Evolutionary conservation across 768 basidiomycete genomes (phyloP).

Genomic region (Phaffia tasmanica): DNA sequence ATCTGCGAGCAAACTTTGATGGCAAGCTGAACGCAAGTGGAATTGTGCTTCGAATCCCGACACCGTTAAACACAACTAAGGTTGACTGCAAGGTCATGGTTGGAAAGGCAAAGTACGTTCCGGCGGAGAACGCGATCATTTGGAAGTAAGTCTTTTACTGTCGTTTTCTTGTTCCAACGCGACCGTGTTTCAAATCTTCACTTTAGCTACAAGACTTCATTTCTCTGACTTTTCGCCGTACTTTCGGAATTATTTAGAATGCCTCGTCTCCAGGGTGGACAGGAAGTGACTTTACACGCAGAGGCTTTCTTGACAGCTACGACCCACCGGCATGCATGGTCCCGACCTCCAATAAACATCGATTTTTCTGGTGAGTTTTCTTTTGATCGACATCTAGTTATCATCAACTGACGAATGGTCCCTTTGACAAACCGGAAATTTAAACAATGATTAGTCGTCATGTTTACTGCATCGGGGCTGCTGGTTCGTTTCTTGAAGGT

Average conservation of each 20-base stretch:
- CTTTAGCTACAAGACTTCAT: not conserved
- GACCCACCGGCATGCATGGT: conserved; percentile 91
- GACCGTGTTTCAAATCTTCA: not conserved
- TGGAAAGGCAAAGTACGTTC: conserved; percentile 96
- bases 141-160: conserved; percentile 73
- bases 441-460: conserved; percentile 55
- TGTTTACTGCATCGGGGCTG: conserved; percentile 94
- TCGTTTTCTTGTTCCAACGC: not conserved
- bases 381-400: not conserved
- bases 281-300: conserved; percentile 75
- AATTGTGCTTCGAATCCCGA: conserved; percentile 86
- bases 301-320: conserved; percentile 74
- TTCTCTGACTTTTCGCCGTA: not conserved
- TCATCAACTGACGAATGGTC: not conserved
- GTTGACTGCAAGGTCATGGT: conserved; percentile 82
- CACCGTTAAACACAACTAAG: conserved; percentile 83
- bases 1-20: conserved; percentile 78
- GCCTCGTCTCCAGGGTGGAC: conserved; percentile 79
- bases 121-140: conserved; percentile 86
- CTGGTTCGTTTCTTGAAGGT: conserved; percentile 96
- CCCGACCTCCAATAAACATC: conserved; percentile 90
- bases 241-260: conserved; percentile 47
- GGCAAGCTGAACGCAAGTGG: conserved; percentile 86
- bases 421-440: not conserved
- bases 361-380: conserved; percentile 58